Evolutionary conservation across 1,284 basidiomycete species (phyloP).

Genomic region (Exobasidium rhododendri): DNA sequence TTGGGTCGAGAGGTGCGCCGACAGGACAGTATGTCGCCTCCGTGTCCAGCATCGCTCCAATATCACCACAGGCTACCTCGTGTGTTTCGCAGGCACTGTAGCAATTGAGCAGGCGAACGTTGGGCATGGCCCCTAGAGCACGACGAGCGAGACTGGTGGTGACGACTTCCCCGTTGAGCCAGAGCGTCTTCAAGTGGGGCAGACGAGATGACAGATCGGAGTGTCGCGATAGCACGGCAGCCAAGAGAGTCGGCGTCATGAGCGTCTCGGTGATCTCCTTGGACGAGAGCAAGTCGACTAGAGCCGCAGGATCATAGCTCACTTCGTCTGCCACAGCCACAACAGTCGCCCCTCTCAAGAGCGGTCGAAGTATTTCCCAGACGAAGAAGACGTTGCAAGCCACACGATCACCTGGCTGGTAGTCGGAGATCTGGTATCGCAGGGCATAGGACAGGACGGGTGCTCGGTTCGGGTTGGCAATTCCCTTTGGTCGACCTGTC

Average conservation of each 20-base stretch:
- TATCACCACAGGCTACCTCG: constrained; percentile 50
- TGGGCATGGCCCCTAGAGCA: constrained; percentile 46
- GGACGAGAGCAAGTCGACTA: constrained; percentile 40
- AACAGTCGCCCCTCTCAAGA: constrained; percentile 49
- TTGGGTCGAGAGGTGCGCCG: constrained; percentile 42
- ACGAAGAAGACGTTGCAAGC: constrained; percentile 55
- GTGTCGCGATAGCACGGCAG: constrained; percentile 48
- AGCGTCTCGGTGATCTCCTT: constrained; percentile 51
- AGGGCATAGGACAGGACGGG: constrained; percentile 48
- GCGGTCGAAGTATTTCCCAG: constrained; percentile 53
- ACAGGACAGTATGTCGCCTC: constrained; percentile 43
- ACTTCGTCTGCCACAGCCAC: constrained; percentile 47
- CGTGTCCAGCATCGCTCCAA: constrained; percentile 21
- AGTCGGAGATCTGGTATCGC: constrained; percentile 47
- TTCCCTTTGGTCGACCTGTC: constrained; percentile 53
- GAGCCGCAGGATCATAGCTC: constrained; percentile 49
- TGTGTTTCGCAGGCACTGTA: constrained; percentile 55
- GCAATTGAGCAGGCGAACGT: constrained; percentile 47
- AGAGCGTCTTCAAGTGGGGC: constrained; percentile 44
- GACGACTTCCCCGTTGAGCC: constrained; percentile 55
- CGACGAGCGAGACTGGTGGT: constrained; percentile 45
- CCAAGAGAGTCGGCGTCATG: constrained; percentile 53
- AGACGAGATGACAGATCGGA: constrained; percentile 22
- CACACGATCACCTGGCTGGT: constrained; percentile 42
- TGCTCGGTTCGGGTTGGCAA: constrained; percentile 52